Evolutionary conservation across 805 yeast genomes (phyloP), one percentile per base, ranked within the genome.

Genomic region (Spathaspora arborariae): DNA sequence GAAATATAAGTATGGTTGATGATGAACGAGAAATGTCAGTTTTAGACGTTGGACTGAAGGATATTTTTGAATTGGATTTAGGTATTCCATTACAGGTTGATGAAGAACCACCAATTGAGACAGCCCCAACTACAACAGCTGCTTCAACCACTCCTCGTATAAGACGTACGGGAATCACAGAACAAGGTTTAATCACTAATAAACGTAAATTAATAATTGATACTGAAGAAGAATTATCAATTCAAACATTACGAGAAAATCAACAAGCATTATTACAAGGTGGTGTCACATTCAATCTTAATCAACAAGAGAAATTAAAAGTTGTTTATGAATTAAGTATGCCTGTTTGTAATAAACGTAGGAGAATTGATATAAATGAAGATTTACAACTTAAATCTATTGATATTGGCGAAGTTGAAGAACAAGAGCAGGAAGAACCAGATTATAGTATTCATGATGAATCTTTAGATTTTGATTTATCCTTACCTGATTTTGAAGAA

Each of bases 131-230:
- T n/a, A 42, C 51, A 20, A 49, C 55, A 20, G 45, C 42, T 9
- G 51, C 13, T 13, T 22, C 39, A 11, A 57, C 67, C 4, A 65
- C 65, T 16, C 58, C 56, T 11, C 45, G 59, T 27, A 58, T 56
- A 39, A 63, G 62, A 24, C 56, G 64, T 27, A 50, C 61, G n/a
- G 63, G 70, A 47, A 62, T 66, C 46, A 57, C 65, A 3, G 74
- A 67, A 24, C 63, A 57, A 22, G 83, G 81, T 30, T 46, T 79
- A 3, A 70, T 76, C 52, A 78, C 82, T 1, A 60, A 65, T 26
- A 73, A 74, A 46, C 69, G 76, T 48, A 74, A 69, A 51, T 55
- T 81, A 21, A 60, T 68, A 27, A 56, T 74, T n/a, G 86, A 82
- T 57, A 53, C 65, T 0, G 57, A 50, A 4, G 72, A 64, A 16